A percentile compares a stretch with the other conserved stretches of the same genome.
Conservation (phyloP, 225 moss, liverwort and hornwort species). For the Marchantia paleacea region DNA sequence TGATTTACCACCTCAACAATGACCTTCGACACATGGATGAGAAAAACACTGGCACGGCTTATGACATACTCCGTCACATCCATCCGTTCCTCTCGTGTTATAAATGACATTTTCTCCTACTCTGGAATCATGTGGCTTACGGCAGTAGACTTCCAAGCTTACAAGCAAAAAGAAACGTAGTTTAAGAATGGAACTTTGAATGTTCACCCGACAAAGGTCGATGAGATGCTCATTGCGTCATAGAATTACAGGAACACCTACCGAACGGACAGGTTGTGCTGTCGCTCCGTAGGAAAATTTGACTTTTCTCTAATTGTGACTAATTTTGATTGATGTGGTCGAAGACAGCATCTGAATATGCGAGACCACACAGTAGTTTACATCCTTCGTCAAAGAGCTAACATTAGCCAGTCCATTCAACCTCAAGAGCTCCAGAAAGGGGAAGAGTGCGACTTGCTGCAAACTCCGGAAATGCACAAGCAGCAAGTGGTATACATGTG, state of each 20-base stretch:
- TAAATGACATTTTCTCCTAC: too few species aligned
- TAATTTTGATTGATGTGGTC: slow-evolving; percentile 13
- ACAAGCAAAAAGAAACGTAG: too few species aligned
- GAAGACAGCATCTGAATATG: slow-evolving; percentile 15
- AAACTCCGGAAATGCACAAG: slow-evolving; percentile 7
- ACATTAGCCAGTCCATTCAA: slow-evolving; percentile 10
- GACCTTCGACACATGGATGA: too few species aligned
- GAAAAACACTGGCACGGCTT: too few species aligned
- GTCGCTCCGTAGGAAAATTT: not conserved
- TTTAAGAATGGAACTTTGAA: too few species aligned
- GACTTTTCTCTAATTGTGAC: not conserved
- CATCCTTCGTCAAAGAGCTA: slow-evolving; percentile 8
- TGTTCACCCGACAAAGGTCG: too few species aligned
- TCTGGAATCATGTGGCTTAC: too few species aligned
- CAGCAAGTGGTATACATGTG: slow-evolving; percentile 20
- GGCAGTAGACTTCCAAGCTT: too few species aligned
- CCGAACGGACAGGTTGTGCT: not conserved
- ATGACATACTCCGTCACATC: too few species aligned
- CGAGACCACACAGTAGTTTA: slow-evolving; percentile 18
- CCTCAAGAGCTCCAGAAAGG: slow-evolving; percentile 13
- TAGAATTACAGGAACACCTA: slow-evolving; percentile 13
- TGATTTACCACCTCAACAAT: too few species aligned
- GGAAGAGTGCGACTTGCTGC: not conserved
- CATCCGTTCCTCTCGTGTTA: too few species aligned
- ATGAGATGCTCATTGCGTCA: not conserved